Base-by-base conservation (phyloP, 1,284 basidiomycete species). In the Moesziomyces globuligerus region DNA sequence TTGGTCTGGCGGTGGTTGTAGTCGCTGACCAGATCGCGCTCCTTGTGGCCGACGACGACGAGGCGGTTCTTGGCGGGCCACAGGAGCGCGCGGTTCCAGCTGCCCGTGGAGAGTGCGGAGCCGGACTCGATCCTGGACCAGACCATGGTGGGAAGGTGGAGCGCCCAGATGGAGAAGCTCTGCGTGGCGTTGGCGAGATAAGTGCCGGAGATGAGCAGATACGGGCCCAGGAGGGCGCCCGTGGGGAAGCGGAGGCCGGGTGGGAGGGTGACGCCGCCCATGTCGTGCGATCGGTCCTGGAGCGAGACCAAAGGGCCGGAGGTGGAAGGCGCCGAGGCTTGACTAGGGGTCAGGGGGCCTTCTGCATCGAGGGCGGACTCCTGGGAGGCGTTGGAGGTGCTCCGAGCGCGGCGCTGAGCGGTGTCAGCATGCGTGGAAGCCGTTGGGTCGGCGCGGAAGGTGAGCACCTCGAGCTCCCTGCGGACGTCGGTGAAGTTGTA, bases 1-100 rank as follows among this genome's bases (percentile, higher is more conserved):
- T 80, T 80, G 43, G 74, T 75, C 54, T 80, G 78, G 36, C 78
- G 74, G 50, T 78, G 78, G 42, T 80, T 80, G 72, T 80, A 80
- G 60, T 80, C 78, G 47, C 61, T 62, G 40, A 80, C 78, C 4
- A 80, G 74, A 39, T 78, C 76, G 15, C 78, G 59, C 38, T 69
- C 74, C 53, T 76, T 71, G 51, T 80, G 58, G 15, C 78, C 78
- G 18, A 80, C 65, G 13, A 80, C 62, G 20, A 80, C 29, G 24
- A 80, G 68, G 13, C 71, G 66, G 38, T 76, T 76, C 54, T 69
- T 69, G 52, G 49, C 50, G 3, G 70, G 69, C 74, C 74, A 78
- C 10, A 78, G 48, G 3, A 78, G 40, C 2, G 74, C 78, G 11
- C 72, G 58, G 28, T 80, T 80, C 78, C 78, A 80, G 48, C 72